Base-by-base conservation (phyloP, 352 stramenopile genomes). In the Pythium graminicola region DNA sequence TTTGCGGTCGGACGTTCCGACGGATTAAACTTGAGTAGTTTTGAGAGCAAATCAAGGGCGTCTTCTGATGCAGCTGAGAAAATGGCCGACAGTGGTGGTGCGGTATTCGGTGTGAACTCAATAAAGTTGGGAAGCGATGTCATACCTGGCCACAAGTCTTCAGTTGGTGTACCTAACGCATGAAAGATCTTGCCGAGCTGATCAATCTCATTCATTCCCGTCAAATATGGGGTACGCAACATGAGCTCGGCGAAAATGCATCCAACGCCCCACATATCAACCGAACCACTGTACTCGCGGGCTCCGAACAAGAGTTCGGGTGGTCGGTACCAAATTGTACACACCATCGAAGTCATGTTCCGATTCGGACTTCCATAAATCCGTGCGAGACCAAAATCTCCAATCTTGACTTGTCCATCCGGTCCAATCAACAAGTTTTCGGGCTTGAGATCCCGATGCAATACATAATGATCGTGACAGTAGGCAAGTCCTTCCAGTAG, bases 161-260 rank as follows among this genome's bases (percentile, higher is more conserved):
- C 32, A 22, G 76, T 85, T 8, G 97, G 92, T 27, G 96, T 98
- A 2, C 97, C 97, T 41, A 99, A 73, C 53, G 89, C 78, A 31
- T 77, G 76, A 43, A 90, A 81, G 52, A 94, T 94, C 69, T 86
- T 89, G 60, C 91, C 75, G 23, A 94, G 60, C 49, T 94, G 81
- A 50, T 94, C 79, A 17, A 79, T 86, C n/a, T 77, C 78, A 56
- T 94, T 77, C 26, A 76, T 56, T 3, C 83, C 83, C 9, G 78
- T 90, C 61, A 94, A 91, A 56, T 91, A 92, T 2, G 81, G 95
- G 47, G 98, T 97, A 42, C 97, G 81, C n/a, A 82, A 76, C 39
- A 99, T 81, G 61, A 99, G 93, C 70, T 99, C 97, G 24, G 93
- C 97, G 66, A 99, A 98, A 69, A 99, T 99, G 69, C 97, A 99